Conservation (phyloP, 805 yeast genomes). For the Lipomyces yamanashiensis region DNA sequence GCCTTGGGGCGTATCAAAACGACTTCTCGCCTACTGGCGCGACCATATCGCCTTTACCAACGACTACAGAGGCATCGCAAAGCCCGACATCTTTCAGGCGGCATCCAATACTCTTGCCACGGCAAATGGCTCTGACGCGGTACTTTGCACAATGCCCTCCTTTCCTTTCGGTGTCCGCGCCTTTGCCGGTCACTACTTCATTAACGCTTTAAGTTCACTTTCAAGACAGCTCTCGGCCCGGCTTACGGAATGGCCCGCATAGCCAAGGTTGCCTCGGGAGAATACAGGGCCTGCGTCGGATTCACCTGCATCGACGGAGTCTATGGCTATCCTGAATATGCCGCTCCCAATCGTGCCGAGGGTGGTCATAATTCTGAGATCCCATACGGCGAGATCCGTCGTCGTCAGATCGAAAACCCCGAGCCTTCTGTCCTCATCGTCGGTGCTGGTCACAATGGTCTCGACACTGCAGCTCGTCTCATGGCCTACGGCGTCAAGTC, state of each 20-base stretch:
- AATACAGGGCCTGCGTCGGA: slow-evolving; percentile 17
- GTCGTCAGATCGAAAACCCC: slow-evolving; percentile 18
- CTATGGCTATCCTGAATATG: slow-evolving; percentile 6
- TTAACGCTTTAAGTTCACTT: slow-evolving; percentile 19
- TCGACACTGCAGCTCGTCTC: slow-evolving; percentile 52
- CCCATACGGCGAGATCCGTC: slow-evolving; percentile 11
- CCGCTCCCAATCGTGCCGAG: slow-evolving; percentile 15
- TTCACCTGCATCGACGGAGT: slow-evolving; percentile 30
- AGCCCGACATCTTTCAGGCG: slow-evolving; percentile 31
- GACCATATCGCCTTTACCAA: slow-evolving; percentile 35
- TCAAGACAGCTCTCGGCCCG: slow-evolving; percentile 27
- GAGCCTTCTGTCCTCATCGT: slow-evolving; percentile 49
- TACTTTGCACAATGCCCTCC: not conserved
- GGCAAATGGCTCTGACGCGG: not conserved
- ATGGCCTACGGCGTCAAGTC: slow-evolving; percentile 50
- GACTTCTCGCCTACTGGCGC: slow-evolving; percentile 35
- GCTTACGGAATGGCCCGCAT: slow-evolving; percentile 19
- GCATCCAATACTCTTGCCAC: slow-evolving; percentile 16
- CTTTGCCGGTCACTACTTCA: slow-evolving; percentile 2
- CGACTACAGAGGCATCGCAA: slow-evolving; percentile 31
- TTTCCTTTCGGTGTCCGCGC: slow-evolving; percentile 4
- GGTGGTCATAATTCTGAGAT: slow-evolving; percentile 19
- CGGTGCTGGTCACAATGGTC: slow-evolving; percentile 56
- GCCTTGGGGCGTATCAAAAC: too few species aligned
- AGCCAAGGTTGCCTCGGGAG: slow-evolving; percentile 9